Conservation (phyloP, 192 early-diverging fungal genomes). For the Borealophlyctis nickersoniae region DNA sequence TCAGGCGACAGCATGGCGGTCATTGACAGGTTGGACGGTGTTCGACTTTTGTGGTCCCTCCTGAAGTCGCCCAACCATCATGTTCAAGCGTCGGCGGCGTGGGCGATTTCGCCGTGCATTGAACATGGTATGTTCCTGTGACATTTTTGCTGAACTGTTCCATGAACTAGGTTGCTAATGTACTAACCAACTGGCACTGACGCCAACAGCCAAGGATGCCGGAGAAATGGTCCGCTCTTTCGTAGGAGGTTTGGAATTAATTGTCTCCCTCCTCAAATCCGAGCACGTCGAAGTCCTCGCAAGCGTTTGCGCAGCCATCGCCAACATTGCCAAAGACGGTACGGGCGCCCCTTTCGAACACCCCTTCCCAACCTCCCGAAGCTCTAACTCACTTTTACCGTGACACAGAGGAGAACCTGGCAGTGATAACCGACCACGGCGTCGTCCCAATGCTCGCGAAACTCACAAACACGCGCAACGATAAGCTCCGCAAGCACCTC, state of each 20-base stretch:
- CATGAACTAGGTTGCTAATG: neutral
- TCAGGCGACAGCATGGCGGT: conserved; percentile 62
- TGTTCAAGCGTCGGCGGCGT: conserved; percentile 62
- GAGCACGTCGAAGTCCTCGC: conserved; percentile 57
- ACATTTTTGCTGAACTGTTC: neutral
- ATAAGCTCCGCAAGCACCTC: conserved; percentile 59
- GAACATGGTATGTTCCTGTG: conserved; percentile 51
- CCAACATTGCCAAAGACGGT: conserved; percentile 67
- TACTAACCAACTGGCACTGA: neutral
- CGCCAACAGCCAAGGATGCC: conserved; percentile 59
- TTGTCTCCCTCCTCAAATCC: conserved; percentile 63
- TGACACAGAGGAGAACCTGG: conserved; percentile 58
- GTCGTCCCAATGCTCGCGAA: conserved; percentile 67
- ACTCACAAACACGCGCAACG: conserved; percentile 56
- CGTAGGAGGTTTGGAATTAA: conserved; percentile 64
- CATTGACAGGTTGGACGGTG: conserved; percentile 62
- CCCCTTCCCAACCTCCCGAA: conserved; percentile 2
- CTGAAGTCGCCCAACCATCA: conserved; percentile 57
- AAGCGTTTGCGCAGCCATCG: conserved; percentile 62
- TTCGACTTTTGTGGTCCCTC: conserved; percentile 64
- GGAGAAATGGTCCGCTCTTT: conserved; percentile 71
- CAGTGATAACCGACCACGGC: conserved; percentile 69
- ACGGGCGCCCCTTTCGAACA: neutral
- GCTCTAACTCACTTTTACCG: too few relatives aligned
- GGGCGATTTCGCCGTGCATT: conserved; percentile 68